Evolutionary conservation across 805 yeast species (phyloP), one percentile per base, ranked within the genome.

Genomic region (Cyberlindnera misumaiensis): DNA sequence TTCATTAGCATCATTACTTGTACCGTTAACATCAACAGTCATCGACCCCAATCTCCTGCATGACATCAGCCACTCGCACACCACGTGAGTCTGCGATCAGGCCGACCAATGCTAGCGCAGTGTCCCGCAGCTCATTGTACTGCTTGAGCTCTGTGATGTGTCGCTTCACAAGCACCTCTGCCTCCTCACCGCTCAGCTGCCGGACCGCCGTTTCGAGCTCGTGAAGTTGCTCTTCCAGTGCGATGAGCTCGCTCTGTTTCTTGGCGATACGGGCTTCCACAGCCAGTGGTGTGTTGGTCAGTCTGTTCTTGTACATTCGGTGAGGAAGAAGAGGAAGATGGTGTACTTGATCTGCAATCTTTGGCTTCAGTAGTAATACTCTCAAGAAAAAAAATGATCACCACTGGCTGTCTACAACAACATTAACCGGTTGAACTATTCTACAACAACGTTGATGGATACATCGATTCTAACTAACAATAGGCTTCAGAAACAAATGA

Each of bases 91-190:
- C 77, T 1, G 85, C 82, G 25, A 81, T 76, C 63, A 77, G 55
- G 30, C 73, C 70, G 10, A 77, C 70, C 43, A 82, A 53, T 6
- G 72, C 68, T 38, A 78, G 50, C 0, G 85, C 83, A 2, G 69
- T 65, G 51, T 81, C 88, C 48, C 74, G 71, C 17, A 82, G 57
- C 43, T 79, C 85, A 49, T 81, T 77, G 56, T 80, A 82, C 38
- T 63, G 59, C 44, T 76, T 75, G 29, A 81, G 56, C 36, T 66
- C 64, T 20, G 55, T 51, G 17, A 81, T 75, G 46, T 82, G 86
- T 20, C 54, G 50, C 30, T 65, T 63, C n/a, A 73, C 70, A 1
- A 78, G 61, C 1, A 51, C 57, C 30, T 67, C 70, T 1, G 79
- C 72, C 39, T 67, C 63, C 18, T 58, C 56, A n/a, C 52, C 36